A percentile compares a stretch with the other conserved stretches of the same genome.
phyloP scores from a whole-genome alignment of 176 grass and related monocot species.

The Musa troglodytarum region DNA sequence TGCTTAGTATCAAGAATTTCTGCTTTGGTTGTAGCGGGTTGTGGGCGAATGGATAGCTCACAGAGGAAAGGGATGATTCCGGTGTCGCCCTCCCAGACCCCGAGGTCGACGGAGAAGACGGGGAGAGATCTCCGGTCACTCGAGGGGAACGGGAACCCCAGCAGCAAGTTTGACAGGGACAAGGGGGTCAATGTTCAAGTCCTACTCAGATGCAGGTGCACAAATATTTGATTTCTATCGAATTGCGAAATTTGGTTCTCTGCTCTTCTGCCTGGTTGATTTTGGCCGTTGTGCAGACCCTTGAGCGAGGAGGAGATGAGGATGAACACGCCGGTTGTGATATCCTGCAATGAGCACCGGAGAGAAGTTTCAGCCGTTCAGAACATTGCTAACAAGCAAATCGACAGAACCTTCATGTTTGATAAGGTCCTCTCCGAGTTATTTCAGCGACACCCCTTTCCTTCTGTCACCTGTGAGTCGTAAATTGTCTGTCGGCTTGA shows the following conservation, averaged over 20 bases:
- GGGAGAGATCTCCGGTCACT: constrained; percentile 67
- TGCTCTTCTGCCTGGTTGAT: not conserved
- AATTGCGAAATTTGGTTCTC: constrained; percentile 14
- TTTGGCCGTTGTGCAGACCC: constrained; percentile 32
- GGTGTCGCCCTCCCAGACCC: constrained; percentile 52
- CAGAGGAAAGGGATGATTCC: constrained; percentile 51
- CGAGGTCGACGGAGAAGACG: constrained; percentile 61
- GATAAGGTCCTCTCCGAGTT: constrained; percentile 56
- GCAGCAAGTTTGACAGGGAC: constrained; percentile 63
- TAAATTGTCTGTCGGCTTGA: constrained; percentile 4
- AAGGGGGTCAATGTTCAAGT: constrained; percentile 99
- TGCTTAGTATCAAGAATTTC: not conserved
- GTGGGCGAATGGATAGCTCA: constrained; percentile 39
- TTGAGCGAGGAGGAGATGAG: constrained; percentile 89
- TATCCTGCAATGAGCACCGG: constrained; percentile 79
- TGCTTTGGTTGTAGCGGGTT: not conserved
- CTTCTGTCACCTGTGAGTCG: not conserved
- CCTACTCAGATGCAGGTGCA: constrained; percentile 90
- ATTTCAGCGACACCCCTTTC: not conserved
- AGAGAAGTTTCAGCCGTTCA: constrained; percentile 81
- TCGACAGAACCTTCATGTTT: constrained; percentile 79
- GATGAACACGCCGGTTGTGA: constrained; percentile 73
- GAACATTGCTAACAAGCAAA: constrained; percentile 96
- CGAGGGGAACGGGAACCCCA: constrained; percentile 51
- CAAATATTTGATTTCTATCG: constrained; percentile 7